Evolutionary conservation across 495 filamentous ascomycete genomes (phyloP), one percentile per base, ranked within the genome.

Genomic region (Hyaloscypha hepaticicola): DNA sequence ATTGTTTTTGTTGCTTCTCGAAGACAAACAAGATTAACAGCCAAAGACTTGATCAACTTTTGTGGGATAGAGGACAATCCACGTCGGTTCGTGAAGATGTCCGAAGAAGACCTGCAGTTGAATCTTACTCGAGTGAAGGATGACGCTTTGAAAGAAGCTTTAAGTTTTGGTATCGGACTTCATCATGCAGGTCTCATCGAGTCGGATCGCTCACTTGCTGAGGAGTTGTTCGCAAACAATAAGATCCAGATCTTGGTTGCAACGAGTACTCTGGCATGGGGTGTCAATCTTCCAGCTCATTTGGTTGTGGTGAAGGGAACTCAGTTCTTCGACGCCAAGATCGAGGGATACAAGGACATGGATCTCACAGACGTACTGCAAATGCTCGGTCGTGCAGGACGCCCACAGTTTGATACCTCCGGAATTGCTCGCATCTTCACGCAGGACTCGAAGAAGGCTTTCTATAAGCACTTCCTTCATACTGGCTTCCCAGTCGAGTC

Each of bases 61-160:
- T 98, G 96, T 74, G 95, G 96, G 27, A 96, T 97, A 90, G 96
- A 99, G 74, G 95, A 99, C 68, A 94, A 97, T 70, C 95, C 95
- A 49, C 86, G 95, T 59, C 85, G 93, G 3, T 99, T 98, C 77
- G 80, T 98, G 12, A 82, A 85, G 58, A 96, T 97, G 91, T 90
- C 90, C 14, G 96, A 99, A 69, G 94, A 97, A 6, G 95, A 99
- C 66, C 80, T 99, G 3, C 86, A 95, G 65, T 75, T 91, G 16
- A 89, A 96, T 65, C 85, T 98, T 4, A 76, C 85, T 2, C 80
- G 91, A 33, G 93, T 96, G 55, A 97, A 97, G 74, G 95, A 99
- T 69, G 91, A 95, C 60, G 90, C 93, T 5, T 77, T 99, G 41
- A 87, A 89, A 65, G 95, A 98, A 73, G 89, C 96, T 11, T 81